Percentiles rank a stretch among this genome's conserved stretches.
phyloP scores from a whole-genome alignment of 148 eudicot genomes.

The Linanthus parryae region DNA sequence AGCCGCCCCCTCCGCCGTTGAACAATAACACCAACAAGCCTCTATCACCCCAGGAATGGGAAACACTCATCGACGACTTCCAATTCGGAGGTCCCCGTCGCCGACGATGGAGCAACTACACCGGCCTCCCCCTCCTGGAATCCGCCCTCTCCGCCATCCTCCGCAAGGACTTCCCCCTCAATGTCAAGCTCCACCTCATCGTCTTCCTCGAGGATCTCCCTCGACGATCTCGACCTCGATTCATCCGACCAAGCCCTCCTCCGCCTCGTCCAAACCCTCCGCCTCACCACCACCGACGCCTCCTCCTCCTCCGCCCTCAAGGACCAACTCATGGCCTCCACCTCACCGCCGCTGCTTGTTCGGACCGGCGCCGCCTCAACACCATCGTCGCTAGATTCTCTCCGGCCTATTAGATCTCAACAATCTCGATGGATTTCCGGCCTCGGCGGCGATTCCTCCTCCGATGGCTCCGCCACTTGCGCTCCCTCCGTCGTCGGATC shows the following conservation, averaged over 20 bases:
- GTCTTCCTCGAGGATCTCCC: constrained; percentile 47
- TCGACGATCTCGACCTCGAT: not conserved
- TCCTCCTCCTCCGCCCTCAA: constrained; percentile 42
- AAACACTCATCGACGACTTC: constrained; percentile 77
- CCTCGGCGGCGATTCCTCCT: no score
- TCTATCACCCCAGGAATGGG: constrained; percentile 67
- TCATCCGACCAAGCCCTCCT: constrained; percentile 14
- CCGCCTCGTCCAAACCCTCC: constrained; percentile 39
- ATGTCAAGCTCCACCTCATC: constrained; percentile 53
- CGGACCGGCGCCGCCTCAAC: no score
- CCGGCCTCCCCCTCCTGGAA: constrained; percentile 40
- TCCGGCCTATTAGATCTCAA: no score
- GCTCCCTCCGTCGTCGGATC: no score
- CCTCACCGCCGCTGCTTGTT: no score
- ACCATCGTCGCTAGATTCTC: no score
- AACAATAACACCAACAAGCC: no score
- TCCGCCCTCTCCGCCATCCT: constrained; percentile 59
- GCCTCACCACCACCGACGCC: constrained; percentile 42
- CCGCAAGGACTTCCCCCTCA: constrained; percentile 47
- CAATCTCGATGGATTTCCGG: no score
- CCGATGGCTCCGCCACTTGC: no score
- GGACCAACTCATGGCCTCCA: constrained; percentile 60
- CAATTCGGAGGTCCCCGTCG: constrained; percentile 33
- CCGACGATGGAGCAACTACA: constrained; percentile 29
- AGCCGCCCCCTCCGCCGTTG: no score